Conservation (phyloP, 106 monocot species). For the Dendrobium chrysotoxum region DNA sequence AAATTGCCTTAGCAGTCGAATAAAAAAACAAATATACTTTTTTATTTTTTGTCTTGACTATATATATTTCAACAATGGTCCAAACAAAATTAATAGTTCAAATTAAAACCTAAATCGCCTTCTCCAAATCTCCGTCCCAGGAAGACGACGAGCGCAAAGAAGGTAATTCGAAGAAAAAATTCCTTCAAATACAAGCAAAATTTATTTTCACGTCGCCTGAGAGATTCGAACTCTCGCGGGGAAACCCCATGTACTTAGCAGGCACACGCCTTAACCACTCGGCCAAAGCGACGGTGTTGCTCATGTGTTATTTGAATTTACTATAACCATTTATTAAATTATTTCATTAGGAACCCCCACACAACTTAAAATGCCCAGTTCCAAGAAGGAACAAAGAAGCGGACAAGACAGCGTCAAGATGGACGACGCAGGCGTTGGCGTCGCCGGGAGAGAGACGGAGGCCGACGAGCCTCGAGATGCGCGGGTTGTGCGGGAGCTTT, state of each 20-base stretch:
- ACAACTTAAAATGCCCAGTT: no score
- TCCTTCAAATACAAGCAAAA: no score
- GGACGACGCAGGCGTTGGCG: slow-evolving; percentile 15
- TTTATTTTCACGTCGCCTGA: slow-evolving; percentile 66
- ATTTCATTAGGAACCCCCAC: no score
- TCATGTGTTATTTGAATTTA: not conserved
- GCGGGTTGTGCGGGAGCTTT: slow-evolving; percentile 62
- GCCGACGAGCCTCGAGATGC: slow-evolving; percentile 80
- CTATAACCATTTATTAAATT: not conserved
- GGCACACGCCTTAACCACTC: slow-evolving; percentile 82
- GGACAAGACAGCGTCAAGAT: not conserved
- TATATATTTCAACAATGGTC: no score
- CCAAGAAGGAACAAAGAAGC: not conserved
- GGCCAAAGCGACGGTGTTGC: slow-evolving; percentile 41
- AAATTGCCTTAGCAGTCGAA: no score
- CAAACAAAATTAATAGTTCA: no score
- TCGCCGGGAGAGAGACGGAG: slow-evolving; percentile 6
- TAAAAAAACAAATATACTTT: no score
- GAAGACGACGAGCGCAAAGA: no score
- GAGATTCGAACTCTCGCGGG: slow-evolving; percentile 99
- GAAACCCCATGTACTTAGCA: slow-evolving; percentile 66
- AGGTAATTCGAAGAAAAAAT: no score
- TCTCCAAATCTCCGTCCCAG: no score
- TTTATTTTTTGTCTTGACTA: no score
- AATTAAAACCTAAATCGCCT: no score